A percentile compares a stretch with the other conserved stretches of the same genome.
phyloP scores from a whole-genome alignment of 2,329 filamentous ascomycete species.

The Sarocladium kiliense region DNA sequence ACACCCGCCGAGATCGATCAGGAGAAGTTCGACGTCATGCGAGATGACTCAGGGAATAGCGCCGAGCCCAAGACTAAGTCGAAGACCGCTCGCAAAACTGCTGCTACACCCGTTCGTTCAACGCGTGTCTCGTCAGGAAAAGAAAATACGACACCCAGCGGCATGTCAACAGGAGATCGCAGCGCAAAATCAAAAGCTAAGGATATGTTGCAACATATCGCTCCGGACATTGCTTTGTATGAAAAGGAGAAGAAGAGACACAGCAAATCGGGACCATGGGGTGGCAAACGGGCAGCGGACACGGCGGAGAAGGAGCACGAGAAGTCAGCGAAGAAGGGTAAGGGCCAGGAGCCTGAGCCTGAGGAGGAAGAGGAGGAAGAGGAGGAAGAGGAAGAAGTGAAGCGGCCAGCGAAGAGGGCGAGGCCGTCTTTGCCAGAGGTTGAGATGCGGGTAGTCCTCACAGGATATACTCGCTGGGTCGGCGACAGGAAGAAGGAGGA shows the following conservation, averaged over 20 bases:
- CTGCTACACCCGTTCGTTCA: slow-evolving; percentile 34
- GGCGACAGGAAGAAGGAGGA: slow-evolving; percentile 69
- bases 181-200: slow-evolving; percentile 84
- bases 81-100: slow-evolving; percentile 12
- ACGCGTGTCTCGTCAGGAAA: slow-evolving; percentile 57
- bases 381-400: slow-evolving; percentile 39
- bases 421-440: slow-evolving; percentile 59
- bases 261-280: slow-evolving; percentile 49
- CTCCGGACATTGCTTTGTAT: slow-evolving; percentile 81
- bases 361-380: slow-evolving; percentile 37
- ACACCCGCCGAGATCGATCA: slow-evolving; percentile 19
- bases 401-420: slow-evolving; percentile 54
- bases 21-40: slow-evolving; percentile 38
- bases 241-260: slow-evolving; percentile 87
- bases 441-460: slow-evolving; percentile 72
- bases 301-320: slow-evolving; percentile 49
- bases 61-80: slow-evolving; percentile 16
- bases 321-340: slow-evolving; percentile 33
- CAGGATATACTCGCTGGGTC: slow-evolving; percentile 80
- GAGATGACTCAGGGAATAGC: slow-evolving; percentile 34
- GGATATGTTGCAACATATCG: slow-evolving; percentile 70
- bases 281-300: slow-evolving; percentile 58
- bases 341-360: slow-evolving; percentile 22
- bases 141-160: slow-evolving; percentile 77
- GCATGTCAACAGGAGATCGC: slow-evolving; percentile 63